phyloP scores from a whole-genome alignment of 2,329 filamentous ascomycete genomes.

The Cladosporium velox region DNA sequence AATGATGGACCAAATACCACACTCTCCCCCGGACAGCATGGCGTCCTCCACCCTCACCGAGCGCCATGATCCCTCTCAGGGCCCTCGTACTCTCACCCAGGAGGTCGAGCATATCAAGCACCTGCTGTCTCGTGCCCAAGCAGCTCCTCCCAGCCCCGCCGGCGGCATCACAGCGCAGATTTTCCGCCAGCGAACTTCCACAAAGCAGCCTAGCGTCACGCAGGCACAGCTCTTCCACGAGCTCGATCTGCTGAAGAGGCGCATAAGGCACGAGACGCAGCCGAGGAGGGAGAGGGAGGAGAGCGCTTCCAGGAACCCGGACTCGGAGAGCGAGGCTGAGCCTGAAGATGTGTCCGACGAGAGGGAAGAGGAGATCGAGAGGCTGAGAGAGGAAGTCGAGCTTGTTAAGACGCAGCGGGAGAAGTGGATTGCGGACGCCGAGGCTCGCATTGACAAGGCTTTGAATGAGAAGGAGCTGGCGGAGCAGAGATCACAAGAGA shows the following conservation, averaged over 20 bases:
- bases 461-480: slow-evolving; percentile 36
- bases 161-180: slow-evolving; percentile 30
- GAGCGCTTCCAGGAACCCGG: slow-evolving; percentile 24
- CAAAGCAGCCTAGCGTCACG: slow-evolving; percentile 23
- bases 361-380: slow-evolving; percentile 36
- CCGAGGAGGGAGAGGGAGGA: slow-evolving; percentile 12
- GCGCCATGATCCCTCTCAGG: neutral
- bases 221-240: slow-evolving; percentile 28
- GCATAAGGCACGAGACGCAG: slow-evolving; percentile 30
- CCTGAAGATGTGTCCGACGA: slow-evolving; percentile 31
- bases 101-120: slow-evolving; percentile 32
- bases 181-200: slow-evolving; percentile 24
- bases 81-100: slow-evolving; percentile 25
- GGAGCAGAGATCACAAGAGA: slow-evolving; percentile 18
- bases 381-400: slow-evolving; percentile 31
- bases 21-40: slow-evolving; percentile 21
- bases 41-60: slow-evolving; percentile 18
- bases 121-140: slow-evolving; percentile 26
- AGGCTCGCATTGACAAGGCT: slow-evolving; percentile 37
- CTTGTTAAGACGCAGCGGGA: slow-evolving; percentile 32
- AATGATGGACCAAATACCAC: slow-evolving; percentile 16
- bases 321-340: slow-evolving; percentile 33
- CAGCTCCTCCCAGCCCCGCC: slow-evolving; percentile 21
- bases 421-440: slow-evolving; percentile 38
- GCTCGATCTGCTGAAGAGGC: slow-evolving; percentile 34